These are phyloP conservation scores for Ceratocystis alfenasii DNA, from an alignment of 2,329 filamentous ascomycete species.

Conservation along the genomic window DNA sequence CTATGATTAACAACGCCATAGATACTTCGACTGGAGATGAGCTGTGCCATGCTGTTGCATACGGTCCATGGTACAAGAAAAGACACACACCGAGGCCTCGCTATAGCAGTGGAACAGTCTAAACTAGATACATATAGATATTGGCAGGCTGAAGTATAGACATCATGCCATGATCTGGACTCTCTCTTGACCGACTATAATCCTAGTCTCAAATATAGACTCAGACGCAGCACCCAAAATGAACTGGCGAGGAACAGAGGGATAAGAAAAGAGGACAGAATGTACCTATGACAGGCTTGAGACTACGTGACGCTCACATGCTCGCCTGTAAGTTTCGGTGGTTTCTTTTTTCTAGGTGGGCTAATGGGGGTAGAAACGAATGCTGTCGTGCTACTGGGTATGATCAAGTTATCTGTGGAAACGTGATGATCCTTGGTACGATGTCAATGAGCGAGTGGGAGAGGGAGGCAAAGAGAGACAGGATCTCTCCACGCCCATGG, in stretches of 20 bases:
- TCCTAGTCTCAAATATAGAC: conserved; percentile 1
- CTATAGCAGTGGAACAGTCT: neutral
- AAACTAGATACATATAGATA: too few relatives aligned
- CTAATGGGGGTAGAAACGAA: neutral
- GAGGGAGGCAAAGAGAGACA: too few relatives aligned
- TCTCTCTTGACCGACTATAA: neutral
- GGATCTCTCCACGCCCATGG: too few relatives aligned
- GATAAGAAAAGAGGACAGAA: neutral
- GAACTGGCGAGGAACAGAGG: neutral
- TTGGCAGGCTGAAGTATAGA: neutral
- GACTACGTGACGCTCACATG: neutral
- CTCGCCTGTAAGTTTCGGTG: neutral
- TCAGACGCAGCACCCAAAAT: neutral
- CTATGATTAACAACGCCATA: neutral
- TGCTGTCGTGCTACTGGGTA: neutral
- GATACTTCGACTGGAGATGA: neutral
- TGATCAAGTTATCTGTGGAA: neutral
- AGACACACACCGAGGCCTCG: neutral
- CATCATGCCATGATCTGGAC: neutral
- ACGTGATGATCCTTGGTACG: neutral
- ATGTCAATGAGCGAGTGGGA: too few relatives aligned
- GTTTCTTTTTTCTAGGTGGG: neutral
- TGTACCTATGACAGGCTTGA: neutral
- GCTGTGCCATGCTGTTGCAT: neutral
- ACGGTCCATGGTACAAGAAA: neutral